phyloP scores from a whole-genome alignment of 257 asterid genomes.

The Plantago elongata region DNA sequence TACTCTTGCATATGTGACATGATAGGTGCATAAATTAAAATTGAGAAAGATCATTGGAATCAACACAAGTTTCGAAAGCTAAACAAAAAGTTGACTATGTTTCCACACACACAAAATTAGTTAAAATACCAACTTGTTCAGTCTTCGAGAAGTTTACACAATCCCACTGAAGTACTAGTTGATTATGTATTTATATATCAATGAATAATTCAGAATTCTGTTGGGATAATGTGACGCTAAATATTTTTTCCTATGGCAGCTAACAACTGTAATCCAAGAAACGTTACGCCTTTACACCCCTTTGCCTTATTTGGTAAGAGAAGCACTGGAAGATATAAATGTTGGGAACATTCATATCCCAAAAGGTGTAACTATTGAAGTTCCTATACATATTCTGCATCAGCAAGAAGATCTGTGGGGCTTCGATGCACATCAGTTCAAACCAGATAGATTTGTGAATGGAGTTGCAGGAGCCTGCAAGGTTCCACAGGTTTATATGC shows the following conservation, averaged over 20 bases:
- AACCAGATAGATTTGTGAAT: conserved; percentile 57
- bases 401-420: conserved; percentile 52
- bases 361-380: conserved; percentile 51
- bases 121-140: too few relatives aligned
- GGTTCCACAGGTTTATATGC: conserved; percentile 65
- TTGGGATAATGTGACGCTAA: background rate
- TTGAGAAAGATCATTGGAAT: too few relatives aligned
- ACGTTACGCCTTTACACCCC: conserved; percentile 73
- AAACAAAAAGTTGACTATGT: too few relatives aligned
- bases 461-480: conserved; percentile 61
- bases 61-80: too few relatives aligned
- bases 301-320: conserved; percentile 51
- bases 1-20: too few relatives aligned
- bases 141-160: too few relatives aligned
- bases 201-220: background rate
- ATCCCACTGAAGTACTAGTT: too few relatives aligned
- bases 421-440: conserved; percentile 38
- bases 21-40: too few relatives aligned
- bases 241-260: conserved; percentile 32
- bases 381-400: conserved; percentile 50
- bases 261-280: conserved; percentile 58
- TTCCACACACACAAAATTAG: too few relatives aligned
- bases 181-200: background rate
- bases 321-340: conserved; percentile 55
- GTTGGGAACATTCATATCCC: conserved; percentile 46